Conservation (phyloP, 2,329 filamentous ascomycete species). For the Fusarium sp. region DNA sequence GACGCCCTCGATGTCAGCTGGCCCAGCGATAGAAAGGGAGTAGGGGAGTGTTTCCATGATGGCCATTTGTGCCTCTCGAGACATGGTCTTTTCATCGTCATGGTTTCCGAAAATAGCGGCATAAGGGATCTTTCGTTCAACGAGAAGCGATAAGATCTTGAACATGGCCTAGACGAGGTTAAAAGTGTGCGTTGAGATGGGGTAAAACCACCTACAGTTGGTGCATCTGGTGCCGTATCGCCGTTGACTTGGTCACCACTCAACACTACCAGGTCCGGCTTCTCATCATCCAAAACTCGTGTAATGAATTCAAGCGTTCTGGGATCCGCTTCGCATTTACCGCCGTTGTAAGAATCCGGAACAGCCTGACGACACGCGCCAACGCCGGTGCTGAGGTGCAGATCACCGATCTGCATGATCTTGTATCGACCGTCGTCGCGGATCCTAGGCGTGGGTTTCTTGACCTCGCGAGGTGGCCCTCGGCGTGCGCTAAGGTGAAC, state of each 20-base stretch:
- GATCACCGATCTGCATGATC: constrained; percentile 94
- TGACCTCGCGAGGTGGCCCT: constrained; percentile 69
- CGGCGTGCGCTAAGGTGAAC: constrained; percentile 81
- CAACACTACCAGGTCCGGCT: constrained; percentile 89
- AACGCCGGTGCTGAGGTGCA: constrained; percentile 91
- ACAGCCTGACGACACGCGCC: constrained; percentile 88
- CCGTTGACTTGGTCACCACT: constrained; percentile 97
- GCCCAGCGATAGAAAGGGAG: constrained; percentile 85
- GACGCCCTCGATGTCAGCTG: constrained; percentile 84
- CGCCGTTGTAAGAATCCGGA: constrained; percentile 74
- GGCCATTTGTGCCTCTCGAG: constrained; percentile 81
- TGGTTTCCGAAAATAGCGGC: constrained; percentile 97
- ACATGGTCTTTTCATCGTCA: constrained; percentile 88
- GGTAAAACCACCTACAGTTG: constrained; percentile 68
- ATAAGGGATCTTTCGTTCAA: constrained; percentile 89
- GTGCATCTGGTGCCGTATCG: constrained; percentile 88
- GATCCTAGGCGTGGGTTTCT: constrained; percentile 79
- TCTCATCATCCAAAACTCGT: constrained; percentile 87
- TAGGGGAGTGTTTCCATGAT: constrained; percentile 88
- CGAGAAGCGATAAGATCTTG: constrained; percentile 87
- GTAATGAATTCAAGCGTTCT: constrained; percentile 90
- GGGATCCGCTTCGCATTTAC: constrained; percentile 88
- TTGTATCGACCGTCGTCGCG: constrained; percentile 93
- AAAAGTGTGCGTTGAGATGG: not conserved
- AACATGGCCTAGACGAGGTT: constrained; percentile 74